Evolutionary conservation across 2,329 filamentous ascomycete species (phyloP), one percentile per base, ranked within the genome.

Genomic region (Fusarium guadeloupense): DNA sequence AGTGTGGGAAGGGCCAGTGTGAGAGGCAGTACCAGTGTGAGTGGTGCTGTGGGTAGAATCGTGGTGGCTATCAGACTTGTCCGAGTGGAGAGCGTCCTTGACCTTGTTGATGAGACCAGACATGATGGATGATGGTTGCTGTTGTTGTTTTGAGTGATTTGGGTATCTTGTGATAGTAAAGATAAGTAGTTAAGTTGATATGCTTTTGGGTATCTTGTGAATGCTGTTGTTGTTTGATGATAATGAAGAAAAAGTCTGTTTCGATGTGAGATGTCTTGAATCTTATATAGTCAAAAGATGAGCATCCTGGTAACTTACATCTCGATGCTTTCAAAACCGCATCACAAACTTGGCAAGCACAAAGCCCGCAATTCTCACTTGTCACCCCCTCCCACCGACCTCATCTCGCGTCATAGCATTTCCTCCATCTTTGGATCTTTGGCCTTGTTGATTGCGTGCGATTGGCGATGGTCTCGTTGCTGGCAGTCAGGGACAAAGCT

Each of bases 61-160:
- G 10, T 67, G 64, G 19, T 66, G 62, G 25, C 54, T 41, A 17
- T 54, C 10, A 12, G 70, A 58, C 60, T 80, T 77, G 73, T 81
- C 77, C 59, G 77, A 75, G 68, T 77, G 70, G 54, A 85, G 72
- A 60, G 77, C 81, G 5, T 85, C 82, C 80, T 86, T 86, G 73
- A 85, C 80, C 76, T 86, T 86, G 79, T 86, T 81, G 71, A 85
- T 74, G 69, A 86, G 76, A 66, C 75, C 74, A 74, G 84, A 84
- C 84, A 86, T 86, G 70, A 59, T 85, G 59, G 25, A 8, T 55
- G 28, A 28, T 52, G 61, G 38, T 25, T 41, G 34, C 20, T 43
- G 35, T 52, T 43, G 19, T 52, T 40, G 34, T 51, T 45, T 9
- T 46, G n/a, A 28, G 20, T 35, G 39, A 17, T 26, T 53, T 60